Evolutionary conservation across 768 basidiomycete genomes (phyloP).

Genomic region (Mycena galopus): DNA sequence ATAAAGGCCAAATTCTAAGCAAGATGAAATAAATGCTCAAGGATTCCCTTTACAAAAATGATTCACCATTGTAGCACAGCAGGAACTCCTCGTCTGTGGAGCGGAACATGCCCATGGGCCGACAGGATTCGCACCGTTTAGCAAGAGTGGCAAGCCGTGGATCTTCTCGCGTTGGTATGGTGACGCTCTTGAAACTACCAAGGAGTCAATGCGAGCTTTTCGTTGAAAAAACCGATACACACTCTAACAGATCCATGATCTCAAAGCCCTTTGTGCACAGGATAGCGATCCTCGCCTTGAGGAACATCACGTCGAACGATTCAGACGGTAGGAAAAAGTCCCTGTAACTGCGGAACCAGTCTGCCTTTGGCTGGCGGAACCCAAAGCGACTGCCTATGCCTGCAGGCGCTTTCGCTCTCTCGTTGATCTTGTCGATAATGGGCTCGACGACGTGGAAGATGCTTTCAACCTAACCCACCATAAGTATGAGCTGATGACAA

Average conservation of each 20-base stretch:
- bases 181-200: conserved; percentile 86
- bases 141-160: conserved; percentile 75
- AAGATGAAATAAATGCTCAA: conserved; percentile 13
- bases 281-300: conserved; percentile 94
- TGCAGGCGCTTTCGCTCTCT: conserved; percentile 76
- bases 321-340: conserved; percentile 96
- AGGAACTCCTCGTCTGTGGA: conserved; percentile 93
- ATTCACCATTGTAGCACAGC: conserved; percentile 90
- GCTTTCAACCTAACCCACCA: conserved; percentile 75
- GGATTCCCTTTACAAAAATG: neutral
- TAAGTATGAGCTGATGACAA: conserved; percentile 1
- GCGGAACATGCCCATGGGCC: conserved; percentile 95
- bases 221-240: conserved; percentile 45
- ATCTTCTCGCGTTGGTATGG: conserved; percentile 87
- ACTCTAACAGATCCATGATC: conserved; percentile 97
- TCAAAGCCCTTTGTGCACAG: conserved; percentile 96
- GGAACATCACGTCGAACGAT: conserved; percentile 90
- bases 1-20: conserved; percentile 88
- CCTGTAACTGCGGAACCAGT: conserved; percentile 96
- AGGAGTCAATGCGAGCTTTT: neutral
- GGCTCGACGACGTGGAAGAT: conserved; percentile 99
- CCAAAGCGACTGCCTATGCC: conserved; percentile 82
- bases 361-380: conserved; percentile 83
- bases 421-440: conserved; percentile 90
- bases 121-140: conserved; percentile 88